A percentile compares a stretch with the other conserved stretches of the same genome.
Conservation (phyloP, 2,329 filamentous ascomycete species). For the Phoma herbarum region DNA sequence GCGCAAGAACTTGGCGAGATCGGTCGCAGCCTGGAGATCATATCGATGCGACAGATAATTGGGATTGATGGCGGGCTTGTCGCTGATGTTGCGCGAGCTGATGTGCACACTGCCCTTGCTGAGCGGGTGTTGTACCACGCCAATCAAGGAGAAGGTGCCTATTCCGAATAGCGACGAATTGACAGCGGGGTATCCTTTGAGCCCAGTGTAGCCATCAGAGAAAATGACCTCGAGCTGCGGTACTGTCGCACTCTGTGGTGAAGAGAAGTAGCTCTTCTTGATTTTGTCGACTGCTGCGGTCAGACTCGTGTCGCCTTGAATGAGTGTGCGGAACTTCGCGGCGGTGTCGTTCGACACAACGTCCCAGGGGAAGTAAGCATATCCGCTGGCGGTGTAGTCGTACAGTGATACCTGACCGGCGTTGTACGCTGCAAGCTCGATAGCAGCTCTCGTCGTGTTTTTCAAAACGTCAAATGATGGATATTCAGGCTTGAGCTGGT, state of each 20-base stretch:
- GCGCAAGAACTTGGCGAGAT: conserved; percentile 41
- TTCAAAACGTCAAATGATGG: conserved; percentile 36
- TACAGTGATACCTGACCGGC: conserved; percentile 48
- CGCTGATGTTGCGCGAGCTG: conserved; percentile 30
- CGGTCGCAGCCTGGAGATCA: conserved; percentile 34
- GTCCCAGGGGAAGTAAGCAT: conserved; percentile 56
- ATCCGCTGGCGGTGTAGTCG: conserved; percentile 54
- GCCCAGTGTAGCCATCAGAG: conserved; percentile 57
- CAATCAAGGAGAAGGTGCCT: conserved; percentile 48
- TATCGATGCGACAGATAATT: conserved; percentile 42
- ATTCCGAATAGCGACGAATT: conserved; percentile 40
- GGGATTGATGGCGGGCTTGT: conserved; percentile 40
- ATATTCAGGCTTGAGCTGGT: conserved; percentile 35
- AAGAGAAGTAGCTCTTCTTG: conserved; percentile 47
- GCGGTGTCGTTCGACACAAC: conserved; percentile 48
- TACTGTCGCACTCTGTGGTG: conserved; percentile 41
- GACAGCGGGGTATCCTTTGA: conserved; percentile 44
- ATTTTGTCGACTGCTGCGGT: conserved; percentile 28
- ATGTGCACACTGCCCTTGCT: conserved; percentile 42
- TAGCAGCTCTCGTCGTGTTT: conserved; percentile 47
- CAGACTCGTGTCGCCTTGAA: conserved; percentile 32
- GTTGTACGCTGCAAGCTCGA: conserved; percentile 52
- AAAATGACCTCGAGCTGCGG: conserved; percentile 58
- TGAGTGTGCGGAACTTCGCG: conserved; percentile 45
- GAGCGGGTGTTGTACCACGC: conserved; percentile 48